Evolutionary conservation across 345 rosid genomes (phyloP), one percentile per base, ranked within the genome.

Genomic region (Balakata baccata): DNA sequence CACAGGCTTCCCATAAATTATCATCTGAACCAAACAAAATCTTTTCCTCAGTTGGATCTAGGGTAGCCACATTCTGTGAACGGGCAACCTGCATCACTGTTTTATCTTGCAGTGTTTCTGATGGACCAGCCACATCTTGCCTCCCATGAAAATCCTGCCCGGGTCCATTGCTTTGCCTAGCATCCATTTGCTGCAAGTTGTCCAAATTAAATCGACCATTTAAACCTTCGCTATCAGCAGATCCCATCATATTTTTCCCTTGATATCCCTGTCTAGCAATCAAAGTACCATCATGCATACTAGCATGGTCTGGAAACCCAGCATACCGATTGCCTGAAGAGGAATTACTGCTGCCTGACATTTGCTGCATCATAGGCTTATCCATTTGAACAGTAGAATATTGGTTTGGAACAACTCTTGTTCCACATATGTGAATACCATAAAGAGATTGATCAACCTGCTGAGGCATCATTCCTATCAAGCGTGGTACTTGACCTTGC

Each of bases 31-130:
- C 94, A 84, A 85, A 92, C 84, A 95, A 82, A 81, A 95, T 87
- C 83, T 82, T 91, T 80, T 89, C 96, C 80, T 95, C 99, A 9
- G 90, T 82, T 58, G 98, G 98, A 87, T 95, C 99, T 74, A 95
- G 81, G 17, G 92, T 73, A 74, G 93, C 88, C 52, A 81, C 82
- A 77, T 81, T 88, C 80, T 85, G 90, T 13, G 86, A 81, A 64
- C 85, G 75, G 50, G 58, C 62, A 39, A 59, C 78, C 72, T 82
- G 82, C 76, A 79, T 56, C 11, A 45, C 71, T 34, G 80, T 74
- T 76, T 85, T 85, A 74, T 81, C 86, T 60, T 69, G 84, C 52
- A 88, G 66, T 12, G 78, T 77, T 82, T 84, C 90, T 64, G 83
- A 70, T 51, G 69, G 76, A 79, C 80, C 74, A 72, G 74, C 73